Base-by-base conservation (phyloP, 2,329 filamentous ascomycete species). In the Thielaviopsis populi region DNA sequence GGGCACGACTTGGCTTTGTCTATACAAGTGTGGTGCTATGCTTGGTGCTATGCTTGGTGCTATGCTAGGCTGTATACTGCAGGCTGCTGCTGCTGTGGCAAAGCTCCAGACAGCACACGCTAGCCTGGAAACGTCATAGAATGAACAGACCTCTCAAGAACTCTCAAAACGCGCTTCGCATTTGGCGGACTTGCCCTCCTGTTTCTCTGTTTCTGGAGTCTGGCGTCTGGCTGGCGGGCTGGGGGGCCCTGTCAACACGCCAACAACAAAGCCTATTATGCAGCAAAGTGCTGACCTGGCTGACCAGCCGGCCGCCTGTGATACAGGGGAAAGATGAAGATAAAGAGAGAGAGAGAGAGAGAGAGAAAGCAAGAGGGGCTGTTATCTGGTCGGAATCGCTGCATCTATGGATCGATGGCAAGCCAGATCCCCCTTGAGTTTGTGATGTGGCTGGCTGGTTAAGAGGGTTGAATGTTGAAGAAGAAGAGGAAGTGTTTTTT, bases 61-160 rank as follows among this genome's bases (percentile, higher is more conserved):
- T n/a, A n/a, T n/a, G n/a, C 43, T 22, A 13, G 24, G 15, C 46
- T 27, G 22, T 22, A 11, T 50, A 22, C 3, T 50, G 46, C 15
- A 37, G n/a, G n/a, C n/a, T n/a, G n/a, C n/a, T n/a, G n/a, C n/a
- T n/a, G 33, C 33, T 37, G 7, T 33, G 7, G 30, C 30, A 33
- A 33, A 33, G 30, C 30, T 33, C 30, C 7, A 2, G 13, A 13
- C 27, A 58, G 22, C 33, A 24, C 53, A 58, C 53, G n/a, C 22
- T 58, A 58, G 53, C 53, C 53, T 58, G 53, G 19, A 37, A 58
- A 58, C 54, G 30, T 58, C 54, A 37, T 17, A 33, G 53, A n/a
- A n/a, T n/a, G n/a, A n/a, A n/a, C n/a, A n/a, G n/a, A n/a, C n/a
- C n/a, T n/a, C n/a, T n/a, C n/a, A n/a, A n/a, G n/a, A n/a, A n/a